Evolutionary conservation across 2,329 filamentous ascomycete genomes (phyloP).

Genomic region (Colletotrichum filicis): DNA sequence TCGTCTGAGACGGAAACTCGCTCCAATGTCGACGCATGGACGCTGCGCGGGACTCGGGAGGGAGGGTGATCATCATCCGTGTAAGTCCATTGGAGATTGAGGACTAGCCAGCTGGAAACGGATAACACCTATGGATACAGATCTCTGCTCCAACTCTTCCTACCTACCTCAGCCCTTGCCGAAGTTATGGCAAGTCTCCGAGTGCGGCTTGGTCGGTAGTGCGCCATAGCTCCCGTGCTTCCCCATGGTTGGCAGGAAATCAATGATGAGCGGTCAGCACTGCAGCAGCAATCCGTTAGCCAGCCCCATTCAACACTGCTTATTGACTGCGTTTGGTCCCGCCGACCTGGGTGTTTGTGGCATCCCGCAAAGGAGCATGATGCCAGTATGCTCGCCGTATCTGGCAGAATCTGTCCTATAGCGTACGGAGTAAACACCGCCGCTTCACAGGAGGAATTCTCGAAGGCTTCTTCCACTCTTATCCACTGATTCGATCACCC

Average conservation of each 20-base stretch:
- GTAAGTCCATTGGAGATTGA: conserved; percentile 34
- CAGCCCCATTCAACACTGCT: background rate
- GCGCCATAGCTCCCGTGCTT: background rate
- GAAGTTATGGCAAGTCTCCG: conserved; percentile 22
- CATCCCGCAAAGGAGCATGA: background rate
- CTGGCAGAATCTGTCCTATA: background rate
- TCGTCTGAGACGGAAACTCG: conserved; percentile 17
- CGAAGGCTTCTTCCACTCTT: background rate
- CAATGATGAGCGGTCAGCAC: conserved; percentile 1
- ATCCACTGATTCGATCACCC: background rate
- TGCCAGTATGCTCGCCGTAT: background rate
- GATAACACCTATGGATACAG: background rate
- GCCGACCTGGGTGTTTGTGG: conserved; percentile 6
- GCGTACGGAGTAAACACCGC: background rate
- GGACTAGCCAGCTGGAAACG: background rate
- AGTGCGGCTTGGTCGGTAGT: background rate
- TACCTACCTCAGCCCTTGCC: conserved; percentile 4
- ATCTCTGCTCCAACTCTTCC: conserved; percentile 1
- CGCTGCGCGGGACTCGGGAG: conserved; percentile 1
- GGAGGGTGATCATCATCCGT: conserved; percentile 15
- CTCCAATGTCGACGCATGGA: conserved; percentile 21
- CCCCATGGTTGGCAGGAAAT: background rate
- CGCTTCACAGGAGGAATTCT: background rate
- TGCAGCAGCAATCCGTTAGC: background rate
- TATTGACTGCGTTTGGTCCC: background rate